Evolutionary conservation across 306 rosid species (phyloP).

Genomic region (Lathyrus sativus): DNA sequence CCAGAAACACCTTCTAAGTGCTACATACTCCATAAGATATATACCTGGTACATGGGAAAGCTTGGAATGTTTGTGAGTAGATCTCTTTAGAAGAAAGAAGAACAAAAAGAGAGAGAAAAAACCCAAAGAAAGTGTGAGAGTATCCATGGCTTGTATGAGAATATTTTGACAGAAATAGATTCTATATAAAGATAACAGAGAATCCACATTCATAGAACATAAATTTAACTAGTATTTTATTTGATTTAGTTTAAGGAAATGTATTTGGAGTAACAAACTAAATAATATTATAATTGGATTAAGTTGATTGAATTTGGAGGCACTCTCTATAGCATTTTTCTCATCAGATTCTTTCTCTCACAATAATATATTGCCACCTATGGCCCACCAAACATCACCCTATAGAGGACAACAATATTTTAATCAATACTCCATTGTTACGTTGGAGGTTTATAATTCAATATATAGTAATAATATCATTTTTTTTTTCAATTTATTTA

Average conservation of each 20-base stretch:
- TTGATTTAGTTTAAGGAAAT: too few species aligned
- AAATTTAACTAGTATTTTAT: too few species aligned
- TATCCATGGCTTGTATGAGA: constrained; percentile 15
- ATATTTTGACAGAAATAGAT: neutral
- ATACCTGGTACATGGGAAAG: constrained; percentile 72
- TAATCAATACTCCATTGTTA: too few species aligned
- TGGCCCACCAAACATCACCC: neutral
- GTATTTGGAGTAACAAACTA: too few species aligned
- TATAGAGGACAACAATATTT: too few species aligned
- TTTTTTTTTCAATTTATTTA: too few species aligned
- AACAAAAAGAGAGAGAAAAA: constrained; percentile 47
- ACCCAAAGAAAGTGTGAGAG: constrained; percentile 45
- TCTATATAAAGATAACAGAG: neutral
- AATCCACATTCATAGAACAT: neutral
- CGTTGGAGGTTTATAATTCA: too few species aligned
- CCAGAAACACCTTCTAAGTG: too few species aligned
- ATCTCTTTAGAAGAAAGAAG: neutral
- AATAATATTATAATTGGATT: too few species aligned
- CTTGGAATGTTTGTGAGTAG: constrained; percentile 28
- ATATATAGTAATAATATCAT: too few species aligned
- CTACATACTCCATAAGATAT: too few species aligned
- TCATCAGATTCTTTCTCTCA: neutral
- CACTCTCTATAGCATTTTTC: neutral
- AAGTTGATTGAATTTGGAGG: neutral
- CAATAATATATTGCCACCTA: neutral